A percentile compares a stretch with the other conserved stretches of the same genome.
phyloP scores from a whole-genome alignment of 306 rosid species.

The Datisca glomerata region DNA sequence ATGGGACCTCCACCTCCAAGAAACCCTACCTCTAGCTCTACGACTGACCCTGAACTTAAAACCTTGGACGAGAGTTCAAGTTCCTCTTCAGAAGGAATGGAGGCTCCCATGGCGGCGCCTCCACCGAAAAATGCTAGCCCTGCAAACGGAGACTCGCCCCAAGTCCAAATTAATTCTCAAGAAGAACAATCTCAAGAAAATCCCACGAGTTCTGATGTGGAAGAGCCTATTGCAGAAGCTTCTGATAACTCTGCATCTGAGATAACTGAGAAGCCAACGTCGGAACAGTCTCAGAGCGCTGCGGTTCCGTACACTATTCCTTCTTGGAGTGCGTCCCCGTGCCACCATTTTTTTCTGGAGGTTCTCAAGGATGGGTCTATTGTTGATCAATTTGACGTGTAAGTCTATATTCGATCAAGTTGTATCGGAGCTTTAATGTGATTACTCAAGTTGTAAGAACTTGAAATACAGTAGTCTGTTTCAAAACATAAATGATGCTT shows the following conservation, averaged over 20 bases:
- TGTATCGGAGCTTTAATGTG: not conserved
- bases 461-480: too few species aligned
- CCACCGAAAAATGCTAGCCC: conserved; percentile 17
- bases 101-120: conserved; percentile 27
- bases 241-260: conserved; percentile 1
- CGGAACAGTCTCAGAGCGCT: conserved; percentile 19
- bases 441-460: not conserved
- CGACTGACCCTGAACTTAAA: conserved; percentile 7
- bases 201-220: conserved; percentile 7
- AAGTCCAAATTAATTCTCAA: conserved; percentile 1
- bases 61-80: not conserved
- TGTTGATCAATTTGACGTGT: conserved; percentile 44
- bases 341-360: conserved; percentile 67
- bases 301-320: conserved; percentile 69
- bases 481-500: too few species aligned
- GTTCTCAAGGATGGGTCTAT: conserved; percentile 81
- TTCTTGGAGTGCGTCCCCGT: conserved; percentile 66
- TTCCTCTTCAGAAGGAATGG: conserved; percentile 6
- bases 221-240: conserved; percentile 13
- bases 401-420: conserved; percentile 1
- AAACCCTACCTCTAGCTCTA: conserved; percentile 24
- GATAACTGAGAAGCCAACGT: conserved; percentile 9
- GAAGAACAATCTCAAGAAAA: conserved; percentile 6
- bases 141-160: conserved; percentile 13
- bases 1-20: conserved; percentile 57